Evolutionary conservation across 176 grass and related monocot species (phyloP), one percentile per base, ranked within the genome.

Genomic region (Paspalum notatum): DNA sequence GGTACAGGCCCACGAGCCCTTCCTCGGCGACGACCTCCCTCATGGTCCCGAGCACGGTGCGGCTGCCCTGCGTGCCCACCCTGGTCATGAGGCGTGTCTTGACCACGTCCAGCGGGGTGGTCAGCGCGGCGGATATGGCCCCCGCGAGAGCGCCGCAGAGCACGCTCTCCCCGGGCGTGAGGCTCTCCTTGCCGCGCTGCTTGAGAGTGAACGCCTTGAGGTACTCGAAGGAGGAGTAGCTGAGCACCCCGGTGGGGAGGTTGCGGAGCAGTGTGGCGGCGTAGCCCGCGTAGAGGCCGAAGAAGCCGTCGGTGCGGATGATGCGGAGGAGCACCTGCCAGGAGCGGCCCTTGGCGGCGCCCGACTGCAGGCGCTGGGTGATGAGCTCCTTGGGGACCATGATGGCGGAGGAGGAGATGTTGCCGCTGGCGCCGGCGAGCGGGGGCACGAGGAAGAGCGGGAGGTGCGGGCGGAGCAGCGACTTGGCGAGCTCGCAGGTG

Each of bases 341-440:
- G 50, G 96, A 93, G 0, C 88, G 62, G 10, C 92, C 92, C 1
- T 42, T 87, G 51, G 87, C 79, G 22, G 95, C 85, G 71, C 95
- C 96, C 0, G 90, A 89, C 83, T 98, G 92, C 82, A 98, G 93
- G 56, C 92, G 85, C 83, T 98, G 96, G 63, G 96, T 95, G 88
- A 98, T 93, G 82, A 98, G 93, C 70, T 98, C 96, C 82, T 98
- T 98, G 55, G 96, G 96, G 10, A 98, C 90, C 96, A 98, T 98
- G 77, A 98, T 86, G 32, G 84, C 92, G 4, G 92, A 98, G 24
- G 95, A 98, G 52, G 93, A 88, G 55, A 98, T 65, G 50, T 98
- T 98, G 27, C 96, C 92, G 67, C 84, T 89, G 53, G 92, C 96
- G 6, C 92, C 96, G 7, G 92, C 92, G 52, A 94, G 83, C 21